phyloP scores from a whole-genome alignment of 768 basidiomycete genomes.

The Termitomyces sp. region DNA sequence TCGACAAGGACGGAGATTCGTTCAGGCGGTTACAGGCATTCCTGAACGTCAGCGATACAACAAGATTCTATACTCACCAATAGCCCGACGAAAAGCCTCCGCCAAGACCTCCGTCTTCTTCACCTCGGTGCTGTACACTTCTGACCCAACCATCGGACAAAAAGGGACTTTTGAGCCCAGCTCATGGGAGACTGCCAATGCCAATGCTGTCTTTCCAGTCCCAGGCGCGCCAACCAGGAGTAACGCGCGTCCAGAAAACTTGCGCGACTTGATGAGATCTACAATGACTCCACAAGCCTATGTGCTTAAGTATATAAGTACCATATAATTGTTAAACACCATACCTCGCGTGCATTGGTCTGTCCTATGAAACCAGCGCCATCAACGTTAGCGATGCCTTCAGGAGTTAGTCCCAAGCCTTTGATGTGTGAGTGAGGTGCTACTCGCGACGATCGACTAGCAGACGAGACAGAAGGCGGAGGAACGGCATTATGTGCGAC shows the following conservation, averaged over 20 bases:
- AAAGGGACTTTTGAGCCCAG: conserved; percentile 95
- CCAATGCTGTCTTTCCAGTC: conserved; percentile 97
- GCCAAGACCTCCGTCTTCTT: conserved; percentile 99
- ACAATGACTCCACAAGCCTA: conserved; percentile 92
- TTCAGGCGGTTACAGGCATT: neutral
- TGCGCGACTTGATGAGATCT: conserved; percentile 86
- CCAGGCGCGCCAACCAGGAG: conserved; percentile 94
- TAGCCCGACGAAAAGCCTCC: conserved; percentile 91
- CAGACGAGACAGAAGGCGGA: conserved; percentile 60
- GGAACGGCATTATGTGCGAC: conserved; percentile 74
- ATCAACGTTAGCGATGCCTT: conserved; percentile 74
- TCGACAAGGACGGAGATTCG: neutral
- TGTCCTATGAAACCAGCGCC: conserved; percentile 92
- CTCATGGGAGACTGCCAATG: conserved; percentile 93
- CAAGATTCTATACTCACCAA: conserved; percentile 59
- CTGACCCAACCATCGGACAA: conserved; percentile 97
- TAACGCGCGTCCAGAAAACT: conserved; percentile 91
- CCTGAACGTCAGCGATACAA: neutral
- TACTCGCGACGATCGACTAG: conserved; percentile 72
- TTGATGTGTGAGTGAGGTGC: conserved; percentile 97
- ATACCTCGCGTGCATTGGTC: conserved; percentile 84
- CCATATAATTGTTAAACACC: conserved; percentile 11
- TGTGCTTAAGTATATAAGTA: neutral
- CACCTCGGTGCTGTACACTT: conserved; percentile 95
- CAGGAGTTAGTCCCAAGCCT: conserved; percentile 85